Base-by-base conservation (phyloP, 129 eudicot species). In the Solidago caesia region DNA sequence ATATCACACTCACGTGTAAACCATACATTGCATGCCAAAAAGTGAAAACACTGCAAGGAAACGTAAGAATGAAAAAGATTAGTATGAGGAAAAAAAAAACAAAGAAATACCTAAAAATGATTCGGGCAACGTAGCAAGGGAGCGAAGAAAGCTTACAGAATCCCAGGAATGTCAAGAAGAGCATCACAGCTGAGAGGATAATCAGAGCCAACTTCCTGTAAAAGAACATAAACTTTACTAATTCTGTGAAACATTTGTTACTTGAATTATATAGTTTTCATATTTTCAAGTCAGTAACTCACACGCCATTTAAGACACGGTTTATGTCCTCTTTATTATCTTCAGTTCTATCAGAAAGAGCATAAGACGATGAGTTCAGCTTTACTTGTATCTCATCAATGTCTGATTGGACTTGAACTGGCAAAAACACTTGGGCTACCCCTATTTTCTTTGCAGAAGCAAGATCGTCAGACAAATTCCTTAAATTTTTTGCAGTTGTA, bases 121-220 rank as follows among this genome's bases (percentile, higher is more conserved):
- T 27, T 26, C 9, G 26, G 8, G 16, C 8, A 27, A 27, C 4
- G 45, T 26, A 52, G 8, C 63, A 51, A 25, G 2, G 13, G 5
- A 25, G 21, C 2, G 10, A 60, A 41, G n/a, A 71, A 57, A 29
- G 67, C 88, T 83, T 88, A 93, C 98, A 71, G 60, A 94, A 88
- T 77, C 99, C 99, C 25, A 94, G 78, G 75, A 91, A 94, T 7
- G 96, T 84, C 84, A 94, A 49, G 66, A 88, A 75, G 61, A 94
- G 96, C 97, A 94, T 94, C 71, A 88, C 87, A 11, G 97, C 96
- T 10, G 99, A 83, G 44, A 94, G 74, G 56, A 94, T 76, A 25
- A 94, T 91, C 33, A 94, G 93, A 61, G 85, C 87, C 79, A 90
- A 72, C 80, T 86, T 85, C 89, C 97, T 94, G 85, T 85, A 68